These are phyloP conservation scores for Ascodesmis nigricans DNA, from an alignment of 495 filamentous ascomycete genomes.

Conservation along the genomic window DNA sequence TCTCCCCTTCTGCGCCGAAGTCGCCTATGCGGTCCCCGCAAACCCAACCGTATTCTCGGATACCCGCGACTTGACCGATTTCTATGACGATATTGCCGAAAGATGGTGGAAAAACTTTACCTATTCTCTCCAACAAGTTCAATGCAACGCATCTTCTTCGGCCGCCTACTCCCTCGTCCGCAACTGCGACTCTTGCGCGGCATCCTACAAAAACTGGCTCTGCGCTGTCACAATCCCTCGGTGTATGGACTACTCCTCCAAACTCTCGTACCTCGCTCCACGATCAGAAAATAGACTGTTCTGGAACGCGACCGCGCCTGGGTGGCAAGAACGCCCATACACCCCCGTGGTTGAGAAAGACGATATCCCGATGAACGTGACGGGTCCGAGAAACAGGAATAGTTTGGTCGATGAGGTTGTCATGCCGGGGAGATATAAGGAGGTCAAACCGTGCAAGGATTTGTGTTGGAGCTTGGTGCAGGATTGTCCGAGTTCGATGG, in stretches of 20 bases:
- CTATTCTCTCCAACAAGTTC: constrained; percentile 59
- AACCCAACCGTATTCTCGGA: constrained; percentile 37
- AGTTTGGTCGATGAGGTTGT: constrained; percentile 45
- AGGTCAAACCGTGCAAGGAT: constrained; percentile 66
- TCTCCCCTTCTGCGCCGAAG: constrained; percentile 60
- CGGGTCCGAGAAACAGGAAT: constrained; percentile 32
- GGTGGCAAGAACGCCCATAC: constrained; percentile 15
- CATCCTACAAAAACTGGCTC: constrained; percentile 79
- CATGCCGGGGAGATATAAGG: constrained; percentile 76
- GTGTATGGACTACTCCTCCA: constrained; percentile 56
- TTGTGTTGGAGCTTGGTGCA: constrained; percentile 65
- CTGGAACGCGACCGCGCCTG: constrained; percentile 38
- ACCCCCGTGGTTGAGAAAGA: constrained; percentile 22
- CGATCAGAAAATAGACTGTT: constrained; percentile 49
- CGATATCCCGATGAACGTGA: constrained; percentile 14
- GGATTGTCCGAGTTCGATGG: constrained; percentile 58
- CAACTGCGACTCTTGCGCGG: constrained; percentile 50
- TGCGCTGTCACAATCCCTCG: constrained; percentile 82
- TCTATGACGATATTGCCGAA: constrained; percentile 47
- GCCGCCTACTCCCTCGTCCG: constrained; percentile 60
- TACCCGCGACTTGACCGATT: constrained; percentile 30
- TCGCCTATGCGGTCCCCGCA: constrained; percentile 75
- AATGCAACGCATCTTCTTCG: constrained; percentile 46
- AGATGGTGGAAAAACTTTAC: constrained; percentile 49
- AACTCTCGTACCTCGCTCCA: constrained; percentile 33